phyloP scores from a whole-genome alignment of 495 filamentous ascomycete species.

The Daldinia caldariorum region DNA sequence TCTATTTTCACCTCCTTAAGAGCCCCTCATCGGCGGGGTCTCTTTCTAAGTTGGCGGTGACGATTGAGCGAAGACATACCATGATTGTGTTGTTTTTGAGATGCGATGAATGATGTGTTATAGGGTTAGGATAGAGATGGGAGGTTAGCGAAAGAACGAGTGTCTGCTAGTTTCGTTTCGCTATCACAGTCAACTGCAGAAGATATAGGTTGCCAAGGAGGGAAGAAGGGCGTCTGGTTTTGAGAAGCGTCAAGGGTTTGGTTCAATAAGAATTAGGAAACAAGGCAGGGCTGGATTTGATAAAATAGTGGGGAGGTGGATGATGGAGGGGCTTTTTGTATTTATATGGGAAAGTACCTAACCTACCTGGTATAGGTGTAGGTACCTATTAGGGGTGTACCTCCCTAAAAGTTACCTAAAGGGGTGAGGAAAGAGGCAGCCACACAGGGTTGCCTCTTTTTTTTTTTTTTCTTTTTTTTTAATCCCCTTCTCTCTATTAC shows the following conservation, averaged over 20 bases:
- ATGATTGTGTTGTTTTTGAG: constrained; percentile 30
- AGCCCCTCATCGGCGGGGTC: constrained; percentile 45
- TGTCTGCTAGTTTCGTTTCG: constrained; percentile 33
- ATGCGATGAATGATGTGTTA: constrained; percentile 14
- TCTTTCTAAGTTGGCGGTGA: constrained; percentile 37
- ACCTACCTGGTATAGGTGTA: too few species aligned
- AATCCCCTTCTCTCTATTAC: not conserved
- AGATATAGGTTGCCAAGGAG: constrained; percentile 38
- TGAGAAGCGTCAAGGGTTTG: constrained; percentile 33
- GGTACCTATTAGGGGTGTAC: constrained; percentile 3
- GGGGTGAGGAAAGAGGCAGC: constrained; percentile 11
- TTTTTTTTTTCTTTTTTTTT: not conserved
- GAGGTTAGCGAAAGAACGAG: constrained; percentile 31
- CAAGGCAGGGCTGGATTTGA: constrained; percentile 43
- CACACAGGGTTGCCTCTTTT: not conserved
- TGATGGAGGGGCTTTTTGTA: constrained; percentile 29
- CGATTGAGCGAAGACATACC: constrained; percentile 30
- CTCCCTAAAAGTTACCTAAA: constrained; percentile 1
- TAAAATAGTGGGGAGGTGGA: constrained; percentile 40
- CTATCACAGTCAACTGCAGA: constrained; percentile 27
- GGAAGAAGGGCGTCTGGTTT: constrained; percentile 28
- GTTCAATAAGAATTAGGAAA: constrained; percentile 26
- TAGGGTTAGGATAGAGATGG: not conserved
- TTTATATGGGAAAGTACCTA: not conserved
- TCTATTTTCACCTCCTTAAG: constrained; percentile 31